Evolutionary conservation across 1,284 basidiomycete genomes (phyloP), one percentile per base, ranked within the genome.

Genomic region (Melampsora americana): DNA sequence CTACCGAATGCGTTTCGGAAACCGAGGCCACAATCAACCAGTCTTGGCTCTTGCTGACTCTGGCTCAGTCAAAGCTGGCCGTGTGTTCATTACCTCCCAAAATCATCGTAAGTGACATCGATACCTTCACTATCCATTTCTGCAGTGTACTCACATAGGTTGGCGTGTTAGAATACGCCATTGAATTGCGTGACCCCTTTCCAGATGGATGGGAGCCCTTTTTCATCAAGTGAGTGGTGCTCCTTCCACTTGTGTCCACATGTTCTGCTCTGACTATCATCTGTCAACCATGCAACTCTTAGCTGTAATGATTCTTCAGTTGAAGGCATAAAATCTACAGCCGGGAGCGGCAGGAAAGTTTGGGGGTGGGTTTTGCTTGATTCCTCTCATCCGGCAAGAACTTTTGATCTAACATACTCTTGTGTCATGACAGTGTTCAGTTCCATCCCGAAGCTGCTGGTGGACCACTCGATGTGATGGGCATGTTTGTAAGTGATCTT

Each of bases 11-110:
- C 92, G 90, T 26, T 98, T 98, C 82, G 95, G 95, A 35, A 98
- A 99, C 84, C 91, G 95, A 80, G 95, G 95, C n/a, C 96, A 99
- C 84, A 99, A 99, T 83, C 95, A 99, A 84, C 95, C 95, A 56
- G 95, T 99, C 20, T 87, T 99, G 46, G 95, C 95, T 30, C 87
- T 98, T 71, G 92, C 93, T 46, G 90, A 89, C 50, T 88, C 91
- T 9, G 93, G 95, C 4, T 93, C 91, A 39, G 94, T 98, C 85
- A 92, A 89, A 82, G 92, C 95, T 66, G 96, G 95, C 23, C 88
- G 95, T 60, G 95, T 99, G 64, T 99, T 98, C 85, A 95, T 99
- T 69, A 99, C 95, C 0, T 90, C 82, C 48, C 84, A 85, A 81
- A 85, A 85, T 79, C 84, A 68, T 65, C 69, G 72, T 62, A 7